A percentile compares a stretch with the other conserved stretches of the same genome.
These are phyloP conservation scores for Phylloporus sp. DNA, from an alignment of 768 basidiomycete genomes.

Conservation along the genomic window DNA sequence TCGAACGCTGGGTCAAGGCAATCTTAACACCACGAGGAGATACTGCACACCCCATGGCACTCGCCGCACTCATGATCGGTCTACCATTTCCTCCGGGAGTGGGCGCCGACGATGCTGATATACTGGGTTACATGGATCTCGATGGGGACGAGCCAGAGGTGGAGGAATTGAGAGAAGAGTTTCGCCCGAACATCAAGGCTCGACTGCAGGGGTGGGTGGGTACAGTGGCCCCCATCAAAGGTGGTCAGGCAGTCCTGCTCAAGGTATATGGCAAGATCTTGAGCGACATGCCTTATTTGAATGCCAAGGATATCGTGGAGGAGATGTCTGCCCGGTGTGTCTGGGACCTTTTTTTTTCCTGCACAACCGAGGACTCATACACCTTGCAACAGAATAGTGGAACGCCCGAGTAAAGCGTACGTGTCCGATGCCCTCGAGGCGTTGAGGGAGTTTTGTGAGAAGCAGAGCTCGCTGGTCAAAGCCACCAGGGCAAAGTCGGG, in stretches of 20 bases:
- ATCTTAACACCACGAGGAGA: slow-evolving; percentile 38
- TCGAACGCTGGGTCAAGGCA: slow-evolving; percentile 51
- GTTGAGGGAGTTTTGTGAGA: slow-evolving; percentile 46
- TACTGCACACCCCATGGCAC: slow-evolving; percentile 49
- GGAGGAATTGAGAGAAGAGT: slow-evolving; percentile 60
- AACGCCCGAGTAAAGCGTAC: slow-evolving; percentile 51
- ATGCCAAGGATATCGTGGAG: slow-evolving; percentile 46
- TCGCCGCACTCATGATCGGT: slow-evolving; percentile 66
- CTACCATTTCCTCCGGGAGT: slow-evolving; percentile 40
- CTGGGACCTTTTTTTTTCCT: not conserved
- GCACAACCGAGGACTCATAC: not conserved
- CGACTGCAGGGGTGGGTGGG: slow-evolving; percentile 58
- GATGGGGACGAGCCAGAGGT: slow-evolving; percentile 52
- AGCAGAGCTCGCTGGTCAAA: slow-evolving; percentile 37
- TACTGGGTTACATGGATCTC: slow-evolving; percentile 48
- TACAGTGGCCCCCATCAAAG: slow-evolving; percentile 37
- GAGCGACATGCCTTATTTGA: slow-evolving; percentile 56
- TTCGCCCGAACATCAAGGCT: slow-evolving; percentile 51
- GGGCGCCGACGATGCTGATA: slow-evolving; percentile 42
- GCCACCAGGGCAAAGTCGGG: slow-evolving; percentile 27
- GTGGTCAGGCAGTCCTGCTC: slow-evolving; percentile 33
- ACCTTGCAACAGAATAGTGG: slow-evolving; percentile 40
- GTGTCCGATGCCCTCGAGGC: slow-evolving; percentile 50
- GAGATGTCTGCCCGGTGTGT: slow-evolving; percentile 54
- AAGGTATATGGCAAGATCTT: slow-evolving; percentile 44